These are phyloP conservation scores for Platismatia glauca DNA, from an alignment of 495 filamentous ascomycete genomes.

Conservation along the genomic window DNA sequence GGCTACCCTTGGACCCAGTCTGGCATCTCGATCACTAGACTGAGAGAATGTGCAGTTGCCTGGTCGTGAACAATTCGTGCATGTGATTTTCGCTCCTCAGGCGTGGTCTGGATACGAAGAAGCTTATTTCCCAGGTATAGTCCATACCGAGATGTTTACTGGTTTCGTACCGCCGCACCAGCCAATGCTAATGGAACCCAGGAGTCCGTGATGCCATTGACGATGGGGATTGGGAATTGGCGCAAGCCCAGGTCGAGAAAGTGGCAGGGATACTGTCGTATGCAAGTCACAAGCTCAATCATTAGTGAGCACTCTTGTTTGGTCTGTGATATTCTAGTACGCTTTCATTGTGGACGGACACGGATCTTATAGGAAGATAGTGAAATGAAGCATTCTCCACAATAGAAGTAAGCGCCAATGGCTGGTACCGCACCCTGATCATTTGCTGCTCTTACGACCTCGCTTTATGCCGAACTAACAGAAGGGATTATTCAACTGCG, in stretches of 20 bases:
- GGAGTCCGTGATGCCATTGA: conserved; percentile 74
- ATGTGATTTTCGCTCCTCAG: conserved; percentile 79
- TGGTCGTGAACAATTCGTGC: conserved; percentile 88
- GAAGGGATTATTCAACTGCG: no score
- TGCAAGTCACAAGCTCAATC: conserved; percentile 54
- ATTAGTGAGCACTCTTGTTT: conserved; percentile 17
- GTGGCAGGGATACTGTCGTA: conserved; percentile 57
- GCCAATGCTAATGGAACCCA: not conserved
- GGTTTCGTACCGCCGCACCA: not conserved
- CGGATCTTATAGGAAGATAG: not conserved
- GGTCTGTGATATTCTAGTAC: not conserved
- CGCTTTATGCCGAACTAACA: not conserved
- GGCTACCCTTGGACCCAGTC: not conserved
- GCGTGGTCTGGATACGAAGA: conserved; percentile 68
- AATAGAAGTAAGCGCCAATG: not conserved
- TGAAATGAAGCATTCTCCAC: not conserved
- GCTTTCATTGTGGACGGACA: not conserved
- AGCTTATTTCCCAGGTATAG: conserved; percentile 57
- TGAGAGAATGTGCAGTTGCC: conserved; percentile 49
- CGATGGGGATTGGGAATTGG: conserved; percentile 57
- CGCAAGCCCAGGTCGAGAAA: conserved; percentile 62
- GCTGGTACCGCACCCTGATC: not conserved
- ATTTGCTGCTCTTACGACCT: not conserved
- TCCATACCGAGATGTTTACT: not conserved
- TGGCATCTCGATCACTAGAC: not conserved